Percentiles rank a stretch among this genome's conserved stretches.
These are phyloP conservation scores for Aspergillus melleus DNA, from an alignment of 2,329 filamentous ascomycete genomes.

Conservation along the genomic window DNA sequence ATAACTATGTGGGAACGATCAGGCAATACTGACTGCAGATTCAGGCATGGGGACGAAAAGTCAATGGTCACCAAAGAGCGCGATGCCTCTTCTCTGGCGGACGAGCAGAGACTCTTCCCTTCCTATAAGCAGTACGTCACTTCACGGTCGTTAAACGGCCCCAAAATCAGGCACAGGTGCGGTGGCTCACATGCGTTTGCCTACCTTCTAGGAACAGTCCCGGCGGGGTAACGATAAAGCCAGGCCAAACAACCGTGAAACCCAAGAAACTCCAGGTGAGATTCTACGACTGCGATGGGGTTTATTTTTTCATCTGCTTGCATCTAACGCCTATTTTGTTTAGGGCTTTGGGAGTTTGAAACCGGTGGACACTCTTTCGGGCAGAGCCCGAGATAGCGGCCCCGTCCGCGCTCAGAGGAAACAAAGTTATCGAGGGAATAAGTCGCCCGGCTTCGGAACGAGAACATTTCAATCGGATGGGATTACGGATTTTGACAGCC, in stretches of 20 bases:
- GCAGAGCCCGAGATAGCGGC: constrained; percentile 30
- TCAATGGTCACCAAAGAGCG: constrained; percentile 15
- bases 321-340: neutral
- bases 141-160: neutral
- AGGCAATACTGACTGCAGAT: constrained; percentile 14
- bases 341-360: constrained; percentile 4
- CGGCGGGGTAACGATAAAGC: constrained; percentile 27
- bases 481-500: constrained; percentile 18
- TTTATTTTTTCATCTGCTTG: constrained; percentile 6
- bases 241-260: constrained; percentile 25
- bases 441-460: constrained; percentile 2
- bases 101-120: constrained; percentile 27
- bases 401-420: constrained; percentile 31
- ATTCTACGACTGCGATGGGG: constrained; percentile 1
- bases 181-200: neutral
- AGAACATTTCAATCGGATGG: constrained; percentile 12
- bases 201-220: constrained; percentile 15
- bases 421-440: constrained; percentile 4
- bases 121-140: constrained; percentile 17
- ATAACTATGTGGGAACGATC: neutral
- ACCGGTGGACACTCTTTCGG: constrained; percentile 27
- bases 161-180: neutral
- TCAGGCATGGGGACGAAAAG: constrained; percentile 15
- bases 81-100: constrained; percentile 6
- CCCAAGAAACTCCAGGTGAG: constrained; percentile 20